Evolutionary conservation across 352 stramenopile species (phyloP).

Genomic region (Globisporangium polare): DNA sequence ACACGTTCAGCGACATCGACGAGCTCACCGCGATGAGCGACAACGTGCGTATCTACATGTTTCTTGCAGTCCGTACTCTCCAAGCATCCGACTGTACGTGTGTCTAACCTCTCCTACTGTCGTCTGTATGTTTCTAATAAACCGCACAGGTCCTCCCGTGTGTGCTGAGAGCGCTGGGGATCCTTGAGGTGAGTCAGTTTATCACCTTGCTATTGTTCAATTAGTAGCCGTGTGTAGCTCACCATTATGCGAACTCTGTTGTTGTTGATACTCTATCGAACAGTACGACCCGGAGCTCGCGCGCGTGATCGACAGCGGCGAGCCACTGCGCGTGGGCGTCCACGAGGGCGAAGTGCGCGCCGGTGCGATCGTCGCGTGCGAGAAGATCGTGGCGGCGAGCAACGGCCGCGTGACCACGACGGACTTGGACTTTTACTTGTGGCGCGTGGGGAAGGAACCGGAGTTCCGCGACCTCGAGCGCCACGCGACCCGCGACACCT

Average conservation of each 20-base stretch:
- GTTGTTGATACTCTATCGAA: not conserved
- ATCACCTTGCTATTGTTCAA: not conserved
- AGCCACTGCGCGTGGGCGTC: conserved; percentile 39
- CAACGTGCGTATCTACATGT: conserved; percentile 58
- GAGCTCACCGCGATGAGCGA: conserved; percentile 63
- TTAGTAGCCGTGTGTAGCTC: no score
- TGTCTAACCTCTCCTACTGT: conserved; percentile 9
- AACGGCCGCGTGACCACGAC: conserved; percentile 38
- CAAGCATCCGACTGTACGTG: not conserved
- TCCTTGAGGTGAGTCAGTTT: conserved; percentile 47
- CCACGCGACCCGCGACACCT: conserved; percentile 65
- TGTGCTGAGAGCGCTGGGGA: conserved; percentile 61
- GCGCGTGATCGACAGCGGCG: conserved; percentile 35
- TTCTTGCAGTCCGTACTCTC: not conserved
- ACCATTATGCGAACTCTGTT: not conserved
- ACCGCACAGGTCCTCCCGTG: conserved; percentile 55
- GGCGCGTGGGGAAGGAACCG: conserved; percentile 72
- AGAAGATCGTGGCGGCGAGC: conserved; percentile 57
- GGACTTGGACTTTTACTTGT: conserved; percentile 68
- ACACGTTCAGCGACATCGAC: conserved; percentile 58
- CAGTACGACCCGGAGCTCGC: conserved; percentile 60
- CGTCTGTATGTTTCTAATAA: not conserved
- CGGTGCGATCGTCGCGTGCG: conserved; percentile 56
- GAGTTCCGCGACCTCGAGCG: conserved; percentile 62
- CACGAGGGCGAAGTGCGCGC: conserved; percentile 69